These are phyloP conservation scores for Coemansia sp. DNA, from an alignment of 192 early-diverging fungal species.

Conservation along the genomic window DNA sequence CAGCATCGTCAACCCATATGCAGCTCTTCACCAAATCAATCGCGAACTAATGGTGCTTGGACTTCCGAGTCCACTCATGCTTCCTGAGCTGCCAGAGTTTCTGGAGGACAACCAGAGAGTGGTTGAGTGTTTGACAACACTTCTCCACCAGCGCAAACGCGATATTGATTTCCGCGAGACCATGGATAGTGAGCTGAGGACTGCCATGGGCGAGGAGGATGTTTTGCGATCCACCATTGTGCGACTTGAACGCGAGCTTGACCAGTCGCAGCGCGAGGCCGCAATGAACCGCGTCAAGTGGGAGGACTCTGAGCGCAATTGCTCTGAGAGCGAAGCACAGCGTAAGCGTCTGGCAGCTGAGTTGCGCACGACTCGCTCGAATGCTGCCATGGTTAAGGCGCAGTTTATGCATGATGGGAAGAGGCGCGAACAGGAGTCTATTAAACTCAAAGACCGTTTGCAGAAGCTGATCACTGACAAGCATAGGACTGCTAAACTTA, in stretches of 20 bases:
- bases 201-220: slow-evolving; percentile 52
- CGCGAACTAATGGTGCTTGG: slow-evolving; percentile 51
- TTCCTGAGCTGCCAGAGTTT: slow-evolving; percentile 38
- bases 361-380: slow-evolving; percentile 34
- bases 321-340: slow-evolving; percentile 17
- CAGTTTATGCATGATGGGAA: slow-evolving; percentile 49
- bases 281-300: slow-evolving; percentile 24
- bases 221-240: slow-evolving; percentile 21
- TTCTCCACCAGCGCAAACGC: slow-evolving; percentile 29
- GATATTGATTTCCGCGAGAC: slow-evolving; percentile 44
- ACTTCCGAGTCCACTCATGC: slow-evolving; percentile 43
- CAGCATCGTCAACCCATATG: slow-evolving; percentile 28
- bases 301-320: slow-evolving; percentile 30
- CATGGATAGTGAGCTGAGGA: slow-evolving; percentile 43
- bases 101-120: slow-evolving; percentile 50
- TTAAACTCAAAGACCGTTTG: slow-evolving; percentile 41
- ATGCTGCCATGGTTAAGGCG: slow-evolving; percentile 24
- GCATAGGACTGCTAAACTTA: slow-evolving; percentile 25
- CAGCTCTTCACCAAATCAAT: slow-evolving; percentile 44
- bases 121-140: slow-evolving; percentile 36
- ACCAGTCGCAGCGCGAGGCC: slow-evolving; percentile 37
- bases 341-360: slow-evolving; percentile 28
- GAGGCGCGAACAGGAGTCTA: slow-evolving; percentile 47
- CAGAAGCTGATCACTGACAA: slow-evolving; percentile 51
- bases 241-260: slow-evolving; percentile 44